Base-by-base conservation (phyloP, 2,329 filamentous ascomycete species). In the Hypoxylon sp. region DNA sequence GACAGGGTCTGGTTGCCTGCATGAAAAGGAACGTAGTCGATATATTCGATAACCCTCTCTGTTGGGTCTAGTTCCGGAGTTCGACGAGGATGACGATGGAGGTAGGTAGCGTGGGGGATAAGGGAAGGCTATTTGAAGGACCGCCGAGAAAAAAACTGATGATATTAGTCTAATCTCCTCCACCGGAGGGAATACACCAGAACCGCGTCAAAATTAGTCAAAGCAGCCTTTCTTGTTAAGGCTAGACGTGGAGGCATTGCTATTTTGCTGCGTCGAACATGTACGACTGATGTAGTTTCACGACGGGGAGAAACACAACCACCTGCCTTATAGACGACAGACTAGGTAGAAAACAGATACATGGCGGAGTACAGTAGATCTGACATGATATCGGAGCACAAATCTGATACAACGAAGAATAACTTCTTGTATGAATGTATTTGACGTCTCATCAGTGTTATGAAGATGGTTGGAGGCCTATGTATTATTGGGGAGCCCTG, bases 381-480 rank as follows among this genome's bases (percentile, higher is more conserved):
- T 47, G 34, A 21, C 43, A 51, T 45, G 25, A 19, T 32, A 37
- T 19, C 52, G 31, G 15, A 21, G 12, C 17, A 23, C 29, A n/a
- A 40, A 49, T 49, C 29, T 52, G 43, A 52, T 13, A 56, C 43
- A 48, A 29, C 36, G 17, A 32, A 23, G 16, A 40, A 13, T 34
- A 27, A 37, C 21, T 30, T 7, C n/a, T 7, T 42, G 23, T 23
- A n/a, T n/a, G n/a, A n/a, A 42, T 15, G 19, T 29, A n/a, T 37
- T 29, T 31, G 27, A 7, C 8, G 53, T 56, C 43, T 56, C 53
- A 52, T 56, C 38, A 21, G 25, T 52, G 48, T 52, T 42, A 36
- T 52, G 21, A 20, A 37, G 30, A 30, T 25, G 34, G 6, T 26
- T 29, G 21, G 43, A 42, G 38, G 32, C 50, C 37, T 44, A 29